Evolutionary conservation across 805 yeast genomes (phyloP).

Genomic region (Schwanniomyces pseudopolymorphus): DNA sequence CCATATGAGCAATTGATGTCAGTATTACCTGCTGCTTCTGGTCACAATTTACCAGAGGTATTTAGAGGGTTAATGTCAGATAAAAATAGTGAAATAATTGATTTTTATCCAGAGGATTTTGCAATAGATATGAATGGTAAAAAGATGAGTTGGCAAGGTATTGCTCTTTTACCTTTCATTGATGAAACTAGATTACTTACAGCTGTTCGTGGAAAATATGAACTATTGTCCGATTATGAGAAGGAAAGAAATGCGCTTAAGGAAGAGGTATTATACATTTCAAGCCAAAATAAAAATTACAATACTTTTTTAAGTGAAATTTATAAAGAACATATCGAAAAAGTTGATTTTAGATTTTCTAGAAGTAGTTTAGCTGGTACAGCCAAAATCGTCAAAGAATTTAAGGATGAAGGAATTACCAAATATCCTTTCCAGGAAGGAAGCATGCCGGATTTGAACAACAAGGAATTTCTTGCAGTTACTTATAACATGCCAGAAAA

Average conservation of each 20-base stretch:
- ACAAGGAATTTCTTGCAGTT: slow-evolving; percentile 39
- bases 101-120: slow-evolving; percentile 87
- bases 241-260: slow-evolving; percentile 65
- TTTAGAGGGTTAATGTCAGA: slow-evolving; percentile 81
- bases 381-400: slow-evolving; percentile 37
- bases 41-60: slow-evolving; percentile 78
- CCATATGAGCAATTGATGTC: slow-evolving; percentile 96
- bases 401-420: slow-evolving; percentile 32
- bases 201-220: slow-evolving; percentile 66
- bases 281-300: slow-evolving; percentile 58
- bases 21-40: slow-evolving; percentile 91
- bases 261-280: slow-evolving; percentile 66
- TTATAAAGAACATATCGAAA: slow-evolving; percentile 37
- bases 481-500: slow-evolving; percentile 63
- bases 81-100: slow-evolving; percentile 78
- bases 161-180: slow-evolving; percentile 85
- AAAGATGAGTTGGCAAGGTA: slow-evolving; percentile 93
- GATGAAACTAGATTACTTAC: slow-evolving; percentile 73
- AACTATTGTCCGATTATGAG: slow-evolving; percentile 65
- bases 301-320: slow-evolving; percentile 34
- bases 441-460: slow-evolving; percentile 44
- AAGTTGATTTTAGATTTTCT: slow-evolving; percentile 45
- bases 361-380: slow-evolving; percentile 61
- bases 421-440: slow-evolving; percentile 50
- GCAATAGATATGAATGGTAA: slow-evolving; percentile 94